These are phyloP conservation scores for Xylariaceae sp. DNA, from an alignment of 2,329 filamentous ascomycete species.

Conservation along the genomic window DNA sequence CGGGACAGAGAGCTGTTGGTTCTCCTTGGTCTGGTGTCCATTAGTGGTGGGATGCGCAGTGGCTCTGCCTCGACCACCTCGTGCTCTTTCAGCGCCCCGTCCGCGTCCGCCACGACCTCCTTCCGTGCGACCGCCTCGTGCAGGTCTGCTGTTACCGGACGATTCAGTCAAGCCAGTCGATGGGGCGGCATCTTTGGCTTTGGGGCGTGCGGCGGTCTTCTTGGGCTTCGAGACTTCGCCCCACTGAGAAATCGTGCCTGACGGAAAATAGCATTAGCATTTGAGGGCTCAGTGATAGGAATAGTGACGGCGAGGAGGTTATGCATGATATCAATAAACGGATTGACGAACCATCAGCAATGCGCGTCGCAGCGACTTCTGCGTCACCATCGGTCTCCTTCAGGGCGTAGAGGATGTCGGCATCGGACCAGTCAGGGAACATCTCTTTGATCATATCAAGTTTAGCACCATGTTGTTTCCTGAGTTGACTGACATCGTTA, in stretches of 20 bases:
- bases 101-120: slow-evolving; percentile 30
- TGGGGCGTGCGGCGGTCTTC: slow-evolving; percentile 69
- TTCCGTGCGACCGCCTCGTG: slow-evolving; percentile 56
- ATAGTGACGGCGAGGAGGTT: slow-evolving; percentile 2
- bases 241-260: slow-evolving; percentile 79
- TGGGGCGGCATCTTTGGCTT: slow-evolving; percentile 59
- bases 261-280: background rate
- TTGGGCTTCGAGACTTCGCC: slow-evolving; percentile 77
- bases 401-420: slow-evolving; percentile 88
- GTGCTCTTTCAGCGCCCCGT: slow-evolving; percentile 53
- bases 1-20: slow-evolving; percentile 56
- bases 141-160: slow-evolving; percentile 41
- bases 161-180: slow-evolving; percentile 49
- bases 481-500: slow-evolving; percentile 85
- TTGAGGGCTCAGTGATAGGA: background rate
- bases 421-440: slow-evolving; percentile 93
- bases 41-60: slow-evolving; percentile 57
- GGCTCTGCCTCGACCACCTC: slow-evolving; percentile 62
- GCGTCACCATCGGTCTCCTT: slow-evolving; percentile 83
- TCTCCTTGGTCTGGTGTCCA: slow-evolving; percentile 56
- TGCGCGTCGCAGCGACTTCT: slow-evolving; percentile 69
- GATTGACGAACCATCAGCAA: slow-evolving; percentile 64
- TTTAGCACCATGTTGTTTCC: slow-evolving; percentile 80
- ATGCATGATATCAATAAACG: slow-evolving; percentile 3
- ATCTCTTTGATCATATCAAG: slow-evolving; percentile 83